Evolutionary conservation across 2,329 filamentous ascomycete genomes (phyloP), one percentile per base, ranked within the genome.

Genomic region (Talaromyces piceae): DNA sequence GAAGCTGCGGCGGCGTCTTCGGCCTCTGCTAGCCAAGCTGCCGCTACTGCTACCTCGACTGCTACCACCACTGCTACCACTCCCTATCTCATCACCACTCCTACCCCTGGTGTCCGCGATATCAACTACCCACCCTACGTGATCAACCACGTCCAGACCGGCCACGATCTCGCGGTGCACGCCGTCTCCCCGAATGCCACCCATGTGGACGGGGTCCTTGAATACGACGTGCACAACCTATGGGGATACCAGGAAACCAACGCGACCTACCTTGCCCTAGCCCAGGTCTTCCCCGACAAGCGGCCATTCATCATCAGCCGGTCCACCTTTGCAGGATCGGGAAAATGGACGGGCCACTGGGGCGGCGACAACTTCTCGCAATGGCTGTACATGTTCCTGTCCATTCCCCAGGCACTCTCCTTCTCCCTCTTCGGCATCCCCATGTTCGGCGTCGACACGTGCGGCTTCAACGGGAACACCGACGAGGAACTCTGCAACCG

Each of bases 191-290:
- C 87, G 0, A 89, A 93, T 60, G 84, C 88, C 0, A 89, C 85
- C 2, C 87, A 93, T 61, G 73, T 79, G 43, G 86, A 88, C 58
- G 87, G 87, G 3, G 74, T 81, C 1, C 66, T 80, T 37, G 86
- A 94, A 63, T 95, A 95, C 62, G 88, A 94, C 63, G 81, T 88
- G 23, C 89, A 95, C 74, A 93, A 88, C 61, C 70, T 93, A 1
- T 91, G 77, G 61, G 87, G 87, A 0, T 78, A 87, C 60, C 82
- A 85, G 64, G 87, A 91, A 57, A 74, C 89, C 51, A 86, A 86
- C 54, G 86, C 87, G 8, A 93, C 88, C 0, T 88, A 89, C 63
- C 72, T 84, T 44, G 86, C 82, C 52, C 78, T 93, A 27, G 71
- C 84, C 3, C 65, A 74, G 2, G 74, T 87, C 16, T 80, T 81